Base-by-base conservation (phyloP, 2,329 filamentous ascomycete species). In the Fusarium irregulare region DNA sequence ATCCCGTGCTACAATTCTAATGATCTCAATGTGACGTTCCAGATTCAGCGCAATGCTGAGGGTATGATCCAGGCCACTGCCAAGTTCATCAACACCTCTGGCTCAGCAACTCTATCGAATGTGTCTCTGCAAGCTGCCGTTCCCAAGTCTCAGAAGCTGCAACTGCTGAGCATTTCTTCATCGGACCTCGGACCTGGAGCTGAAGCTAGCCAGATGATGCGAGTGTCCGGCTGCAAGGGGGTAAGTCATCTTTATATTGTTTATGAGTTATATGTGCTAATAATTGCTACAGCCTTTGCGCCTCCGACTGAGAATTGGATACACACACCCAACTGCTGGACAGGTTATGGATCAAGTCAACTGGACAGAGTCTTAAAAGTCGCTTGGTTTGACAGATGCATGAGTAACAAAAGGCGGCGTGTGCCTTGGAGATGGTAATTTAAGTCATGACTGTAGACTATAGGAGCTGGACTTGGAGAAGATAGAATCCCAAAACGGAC, bases 81-180 rank as follows among this genome's bases (percentile, higher is more conserved):
- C 18, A 89, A 90, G 11, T 99, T 99, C 85, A 88, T 88, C 41
- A 98, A 98, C 79, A 87, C 83, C 0, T 91, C 90, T 16, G 85
- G 86, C 61, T 88, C 91, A 30, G 86, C 85, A 16, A 82, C 84
- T 16, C 84, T 98, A 50, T 90, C 90, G 18, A 88, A 87, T 47
- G 92, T 98, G 30, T 93, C 93, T 27, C 80, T 99, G 71, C 96
- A 99, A 80, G 96, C 95, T 45, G 96, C 96, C 1, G 96, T 99
- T 56, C 96, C 96, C 11, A 99, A 98, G 82, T 93, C 92, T 46
- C 96, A 99, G 82, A 97, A 96, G 79, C 82, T 99, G 75, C 94
- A 98, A 78, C 83, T 99, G 71, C 91, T 97, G 78, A 93, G 91
- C 62, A 97, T 99, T 72, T 97, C 93, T 72, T 93, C 89, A 70